Percentiles rank a stretch among this genome's conserved stretches.
phyloP scores from a whole-genome alignment of 176 grass and related monocot species.

The Ensete ventricosum region DNA sequence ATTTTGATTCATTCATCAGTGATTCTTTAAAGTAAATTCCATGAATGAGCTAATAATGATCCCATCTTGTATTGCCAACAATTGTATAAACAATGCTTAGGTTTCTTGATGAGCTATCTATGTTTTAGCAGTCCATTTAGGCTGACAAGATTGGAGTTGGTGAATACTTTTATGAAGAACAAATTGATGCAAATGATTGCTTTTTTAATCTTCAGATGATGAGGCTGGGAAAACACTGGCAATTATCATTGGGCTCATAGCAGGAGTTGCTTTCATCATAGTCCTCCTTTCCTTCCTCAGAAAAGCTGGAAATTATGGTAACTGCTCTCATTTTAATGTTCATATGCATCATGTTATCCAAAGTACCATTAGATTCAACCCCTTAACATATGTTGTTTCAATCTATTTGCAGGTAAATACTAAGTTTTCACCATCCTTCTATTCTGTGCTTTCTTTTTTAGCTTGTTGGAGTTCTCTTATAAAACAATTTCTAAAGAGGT shows the following conservation, averaged over 20 bases:
- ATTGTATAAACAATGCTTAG: no score
- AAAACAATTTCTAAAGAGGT: no score
- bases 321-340: background rate
- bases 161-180: no score
- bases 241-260: slow-evolving; percentile 68
- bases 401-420: slow-evolving; percentile 58
- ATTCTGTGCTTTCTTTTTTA: no score
- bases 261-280: slow-evolving; percentile 44
- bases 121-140: background rate
- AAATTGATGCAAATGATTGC: background rate
- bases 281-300: slow-evolving; percentile 53
- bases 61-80: no score
- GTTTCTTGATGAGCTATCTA: no score
- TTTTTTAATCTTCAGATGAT: slow-evolving; percentile 19
- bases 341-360: background rate
- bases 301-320: slow-evolving; percentile 24
- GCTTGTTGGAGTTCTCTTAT: no score
- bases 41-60: no score
- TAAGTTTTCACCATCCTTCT: background rate
- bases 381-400: background rate
- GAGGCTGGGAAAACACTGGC: slow-evolving; percentile 60
- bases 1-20: no score
- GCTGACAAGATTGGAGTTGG: background rate
- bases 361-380: background rate
- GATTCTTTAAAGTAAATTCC: no score